Conservation (phyloP, 2,329 filamentous ascomycete species). For the Colletotrichum acutatum region DNA sequence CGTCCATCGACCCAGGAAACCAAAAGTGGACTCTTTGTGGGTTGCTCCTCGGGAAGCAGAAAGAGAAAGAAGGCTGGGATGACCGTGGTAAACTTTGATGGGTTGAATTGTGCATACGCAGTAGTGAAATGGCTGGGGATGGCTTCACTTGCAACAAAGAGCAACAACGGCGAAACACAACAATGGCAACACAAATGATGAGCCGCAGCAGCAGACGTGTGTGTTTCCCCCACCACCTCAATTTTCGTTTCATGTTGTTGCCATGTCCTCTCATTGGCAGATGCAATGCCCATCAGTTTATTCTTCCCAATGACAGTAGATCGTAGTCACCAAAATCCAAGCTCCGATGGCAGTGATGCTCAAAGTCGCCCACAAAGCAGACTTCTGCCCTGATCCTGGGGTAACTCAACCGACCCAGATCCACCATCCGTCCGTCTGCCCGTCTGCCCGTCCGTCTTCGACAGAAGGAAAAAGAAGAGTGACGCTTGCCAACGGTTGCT, state of each 20-base stretch:
- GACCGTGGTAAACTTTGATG: conserved; percentile 1
- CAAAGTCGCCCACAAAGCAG: not conserved
- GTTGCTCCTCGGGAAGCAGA: not conserved
- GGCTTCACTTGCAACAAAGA: conserved; percentile 21
- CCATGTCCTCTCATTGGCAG: conserved; percentile 19
- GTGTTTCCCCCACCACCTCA: conserved; percentile 15
- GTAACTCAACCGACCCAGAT: not conserved
- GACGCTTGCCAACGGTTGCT: conserved; percentile 13
- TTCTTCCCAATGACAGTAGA: not conserved
- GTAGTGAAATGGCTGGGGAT: conserved; percentile 31
- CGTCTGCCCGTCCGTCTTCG: too few relatives aligned
- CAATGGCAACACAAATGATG: not conserved
- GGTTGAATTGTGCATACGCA: conserved; percentile 7
- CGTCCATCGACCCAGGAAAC: not conserved
- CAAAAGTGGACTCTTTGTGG: not conserved
- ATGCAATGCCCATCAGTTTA: not conserved
- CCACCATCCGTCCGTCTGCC: too few relatives aligned
- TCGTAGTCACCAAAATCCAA: not conserved
- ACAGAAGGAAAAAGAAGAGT: not conserved
- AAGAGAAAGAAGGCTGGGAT: conserved; percentile 22
- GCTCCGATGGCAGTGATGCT: not conserved
- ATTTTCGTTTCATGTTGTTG: conserved; percentile 18
- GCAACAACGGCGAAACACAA: not conserved
- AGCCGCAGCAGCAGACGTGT: not conserved
- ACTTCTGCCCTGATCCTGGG: not conserved